phyloP scores from a whole-genome alignment of 1,284 basidiomycete species.

The Cystobasidium sp. region DNA sequence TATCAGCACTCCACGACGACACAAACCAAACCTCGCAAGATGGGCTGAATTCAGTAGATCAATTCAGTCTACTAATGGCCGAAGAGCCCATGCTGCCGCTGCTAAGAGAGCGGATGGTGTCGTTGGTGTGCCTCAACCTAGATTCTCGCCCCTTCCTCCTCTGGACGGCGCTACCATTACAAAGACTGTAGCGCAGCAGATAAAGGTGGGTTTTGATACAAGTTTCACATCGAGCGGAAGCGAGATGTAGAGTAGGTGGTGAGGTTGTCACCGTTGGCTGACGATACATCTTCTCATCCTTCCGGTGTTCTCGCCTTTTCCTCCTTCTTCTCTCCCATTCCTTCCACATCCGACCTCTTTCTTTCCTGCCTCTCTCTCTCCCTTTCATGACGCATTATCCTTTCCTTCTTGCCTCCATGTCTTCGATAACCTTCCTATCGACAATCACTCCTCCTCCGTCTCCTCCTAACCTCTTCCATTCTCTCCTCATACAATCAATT shows the following conservation, averaged over 20 bases:
- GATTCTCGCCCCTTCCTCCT: constrained; percentile 17
- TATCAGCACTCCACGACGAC: constrained; percentile 10
- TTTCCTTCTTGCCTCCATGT: too few species aligned
- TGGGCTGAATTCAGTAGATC: constrained; percentile 26
- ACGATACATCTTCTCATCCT: too few species aligned
- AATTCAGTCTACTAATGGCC: background rate
- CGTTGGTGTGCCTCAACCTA: constrained; percentile 1
- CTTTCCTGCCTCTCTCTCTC: too few species aligned
- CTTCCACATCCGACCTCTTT: background rate
- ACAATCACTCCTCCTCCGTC: too few species aligned
- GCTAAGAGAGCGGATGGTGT: background rate
- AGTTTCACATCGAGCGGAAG: background rate
- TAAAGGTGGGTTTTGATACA: constrained; percentile 32
- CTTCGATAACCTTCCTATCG: too few species aligned
- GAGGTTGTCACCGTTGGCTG: too few species aligned
- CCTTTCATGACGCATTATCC: too few species aligned
- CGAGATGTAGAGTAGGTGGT: too few species aligned
- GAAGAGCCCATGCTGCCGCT: background rate
- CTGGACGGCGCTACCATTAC: constrained; percentile 34
- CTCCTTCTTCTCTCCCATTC: background rate
- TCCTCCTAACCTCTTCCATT: too few species aligned
- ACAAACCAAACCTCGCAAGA: constrained; percentile 23
- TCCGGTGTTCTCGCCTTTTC: background rate
- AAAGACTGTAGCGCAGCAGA: constrained; percentile 33
- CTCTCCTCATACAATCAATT: too few species aligned